Conservation (phyloP, 305 asterid species). For the Ilex paraguariensis region DNA sequence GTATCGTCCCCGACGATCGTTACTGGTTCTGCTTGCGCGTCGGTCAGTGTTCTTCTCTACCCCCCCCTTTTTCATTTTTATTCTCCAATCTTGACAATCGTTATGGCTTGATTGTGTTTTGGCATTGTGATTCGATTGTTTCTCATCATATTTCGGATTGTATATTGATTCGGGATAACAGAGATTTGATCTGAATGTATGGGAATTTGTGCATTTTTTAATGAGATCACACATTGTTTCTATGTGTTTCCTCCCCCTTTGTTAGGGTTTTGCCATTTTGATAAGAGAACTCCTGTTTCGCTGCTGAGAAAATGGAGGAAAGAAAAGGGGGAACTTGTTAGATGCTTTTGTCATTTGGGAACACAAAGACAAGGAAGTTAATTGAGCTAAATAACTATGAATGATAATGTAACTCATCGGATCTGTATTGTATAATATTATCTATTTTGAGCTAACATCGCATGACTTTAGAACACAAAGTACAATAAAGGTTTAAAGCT, state of each 20-base stretch:
- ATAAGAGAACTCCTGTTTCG: not conserved
- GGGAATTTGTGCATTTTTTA: too few species aligned
- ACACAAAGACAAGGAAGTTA: not conserved
- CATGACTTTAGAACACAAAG: not conserved
- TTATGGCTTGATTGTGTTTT: too few species aligned
- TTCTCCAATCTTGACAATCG: not conserved
- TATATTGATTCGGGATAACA: too few species aligned
- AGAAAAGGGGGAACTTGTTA: not conserved
- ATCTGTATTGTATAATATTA: too few species aligned
- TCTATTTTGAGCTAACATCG: not conserved
- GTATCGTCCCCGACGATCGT: slow-evolving; percentile 70
- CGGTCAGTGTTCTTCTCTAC: slow-evolving; percentile 35
- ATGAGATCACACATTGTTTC: too few species aligned
- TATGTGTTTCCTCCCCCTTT: too few species aligned
- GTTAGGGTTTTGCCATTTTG: not conserved
- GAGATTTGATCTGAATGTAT: too few species aligned
- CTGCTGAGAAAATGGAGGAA: not conserved
- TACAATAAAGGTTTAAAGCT: not conserved
- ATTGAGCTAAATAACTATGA: not conserved
- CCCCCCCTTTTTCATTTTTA: not conserved
- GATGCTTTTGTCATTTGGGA: not conserved
- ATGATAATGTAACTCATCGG: too few species aligned
- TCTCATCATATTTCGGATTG: too few species aligned
- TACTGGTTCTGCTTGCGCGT: slow-evolving; percentile 93
- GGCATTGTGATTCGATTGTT: too few species aligned